A percentile compares a stretch with the other conserved stretches of the same genome.
Conservation (phyloP, 1,139 yeast species). For the Citeromyces hawaiiensis region DNA sequence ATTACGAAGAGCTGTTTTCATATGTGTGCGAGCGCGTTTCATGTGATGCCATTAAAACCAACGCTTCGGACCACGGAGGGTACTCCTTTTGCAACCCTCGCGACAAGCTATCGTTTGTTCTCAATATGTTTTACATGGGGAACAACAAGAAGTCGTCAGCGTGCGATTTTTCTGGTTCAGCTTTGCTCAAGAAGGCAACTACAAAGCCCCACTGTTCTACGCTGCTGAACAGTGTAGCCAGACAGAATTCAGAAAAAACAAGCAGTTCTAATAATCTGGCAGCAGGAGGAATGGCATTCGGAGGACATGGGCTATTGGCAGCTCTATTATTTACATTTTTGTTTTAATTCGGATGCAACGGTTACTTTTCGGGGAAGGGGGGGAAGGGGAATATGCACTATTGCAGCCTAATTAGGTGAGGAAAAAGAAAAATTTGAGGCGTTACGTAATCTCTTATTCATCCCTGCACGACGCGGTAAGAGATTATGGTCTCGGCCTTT, state of each 20-base stretch:
- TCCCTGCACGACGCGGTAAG: background rate
- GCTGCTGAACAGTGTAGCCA: conserved; percentile 16
- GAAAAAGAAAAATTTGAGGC: no score
- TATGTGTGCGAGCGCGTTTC: conserved; percentile 31
- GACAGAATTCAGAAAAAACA: background rate
- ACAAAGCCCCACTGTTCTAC: conserved; percentile 41
- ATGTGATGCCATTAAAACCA: conserved; percentile 29
- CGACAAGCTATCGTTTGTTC: conserved; percentile 48
- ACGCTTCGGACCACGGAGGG: conserved; percentile 41
- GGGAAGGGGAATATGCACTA: background rate
- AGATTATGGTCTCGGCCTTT: background rate
- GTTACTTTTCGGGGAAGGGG: background rate
- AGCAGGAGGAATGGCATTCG: background rate
- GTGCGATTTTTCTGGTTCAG: conserved; percentile 48
- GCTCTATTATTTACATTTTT: background rate
- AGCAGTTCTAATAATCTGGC: background rate
- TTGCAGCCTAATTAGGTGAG: no score
- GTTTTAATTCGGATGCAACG: background rate
- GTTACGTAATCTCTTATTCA: background rate
- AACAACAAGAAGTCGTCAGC: conserved; percentile 26
- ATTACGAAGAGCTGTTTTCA: conserved; percentile 41
- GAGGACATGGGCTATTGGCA: background rate
- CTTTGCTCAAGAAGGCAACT: conserved; percentile 31
- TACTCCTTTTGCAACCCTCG: conserved; percentile 44
- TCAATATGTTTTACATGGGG: conserved; percentile 42